phyloP scores from a whole-genome alignment of 148 eudicot species.

The Tetragonia tetragonoides region DNA sequence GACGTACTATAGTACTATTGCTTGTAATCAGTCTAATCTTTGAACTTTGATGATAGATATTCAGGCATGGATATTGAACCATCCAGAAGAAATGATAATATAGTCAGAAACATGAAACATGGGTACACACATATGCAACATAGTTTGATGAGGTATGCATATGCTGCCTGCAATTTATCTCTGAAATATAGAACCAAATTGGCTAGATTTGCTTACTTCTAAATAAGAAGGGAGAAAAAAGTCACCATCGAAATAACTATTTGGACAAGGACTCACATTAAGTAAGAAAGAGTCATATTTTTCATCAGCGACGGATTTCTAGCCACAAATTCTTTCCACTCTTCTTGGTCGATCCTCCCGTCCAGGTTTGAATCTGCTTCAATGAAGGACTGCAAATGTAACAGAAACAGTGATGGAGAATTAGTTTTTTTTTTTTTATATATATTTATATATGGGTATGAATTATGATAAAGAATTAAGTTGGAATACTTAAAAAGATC shows the following conservation, averaged over 20 bases:
- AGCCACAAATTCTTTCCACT: constrained; percentile 34
- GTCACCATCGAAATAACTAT: neutral
- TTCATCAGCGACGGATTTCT: constrained; percentile 29
- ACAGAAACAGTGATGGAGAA: neutral
- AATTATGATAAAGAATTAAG: neutral
- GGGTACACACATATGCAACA: no score
- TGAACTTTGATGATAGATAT: neutral
- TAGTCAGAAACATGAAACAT: no score
- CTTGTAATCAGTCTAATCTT: neutral
- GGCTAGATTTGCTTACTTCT: no score
- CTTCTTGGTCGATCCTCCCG: constrained; percentile 36
- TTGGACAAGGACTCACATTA: constrained; percentile 21
- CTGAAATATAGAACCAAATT: no score
- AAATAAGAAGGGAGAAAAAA: neutral
- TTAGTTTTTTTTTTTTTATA: no score
- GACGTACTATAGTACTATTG: neutral
- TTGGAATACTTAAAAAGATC: neutral
- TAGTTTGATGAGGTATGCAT: no score
- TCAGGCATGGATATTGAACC: no score
- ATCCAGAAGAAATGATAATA: no score
- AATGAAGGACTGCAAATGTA: constrained; percentile 22
- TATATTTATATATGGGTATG: no score
- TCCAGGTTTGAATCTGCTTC: constrained; percentile 24
- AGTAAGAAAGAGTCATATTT: constrained; percentile 38
- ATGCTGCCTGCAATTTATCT: no score